These are phyloP conservation scores for Thelonectria olida DNA, from an alignment of 2,329 filamentous ascomycete species.

Conservation along the genomic window DNA sequence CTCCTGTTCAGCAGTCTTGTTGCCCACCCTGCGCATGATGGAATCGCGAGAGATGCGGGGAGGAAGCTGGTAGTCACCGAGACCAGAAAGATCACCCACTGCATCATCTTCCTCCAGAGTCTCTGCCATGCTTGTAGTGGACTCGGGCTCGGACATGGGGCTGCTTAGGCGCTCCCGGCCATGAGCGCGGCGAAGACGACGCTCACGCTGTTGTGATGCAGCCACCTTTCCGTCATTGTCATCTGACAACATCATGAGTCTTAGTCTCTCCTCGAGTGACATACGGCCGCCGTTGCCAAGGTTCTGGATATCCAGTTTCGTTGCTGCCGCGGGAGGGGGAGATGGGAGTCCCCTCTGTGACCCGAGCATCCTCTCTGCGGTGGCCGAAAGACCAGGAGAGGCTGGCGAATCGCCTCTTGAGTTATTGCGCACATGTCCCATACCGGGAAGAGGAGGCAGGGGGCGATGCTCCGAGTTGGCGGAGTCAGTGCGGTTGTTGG, in stretches of 20 bases:
- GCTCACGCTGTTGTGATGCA: constrained; percentile 73
- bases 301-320: constrained; percentile 81
- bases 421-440: constrained; percentile 50
- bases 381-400: constrained; percentile 72
- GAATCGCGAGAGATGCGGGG: constrained; percentile 91
- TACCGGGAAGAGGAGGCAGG: constrained; percentile 83
- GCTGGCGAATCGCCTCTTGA: constrained; percentile 61
- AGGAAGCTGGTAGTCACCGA: constrained; percentile 73
- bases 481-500: constrained; percentile 75
- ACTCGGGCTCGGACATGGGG: constrained; percentile 51
- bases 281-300: constrained; percentile 80
- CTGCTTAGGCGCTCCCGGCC: constrained; percentile 60
- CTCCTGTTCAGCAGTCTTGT: constrained; percentile 62
- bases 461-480: constrained; percentile 83
- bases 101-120: constrained; percentile 65
- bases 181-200: constrained; percentile 72
- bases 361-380: constrained; percentile 75
- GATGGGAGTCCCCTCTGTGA: constrained; percentile 76
- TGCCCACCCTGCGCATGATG: constrained; percentile 87
- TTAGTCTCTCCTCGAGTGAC: constrained; percentile 85
- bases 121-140: constrained; percentile 41
- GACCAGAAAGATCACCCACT: constrained; percentile 66
- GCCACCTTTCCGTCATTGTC: constrained; percentile 66
- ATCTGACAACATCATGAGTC: constrained; percentile 87
- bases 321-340: constrained; percentile 72